A percentile compares a stretch with the other conserved stretches of the same genome.
Evolutionary conservation across 2,329 filamentous ascomycete genomes (phyloP).

Genomic region (Neofusicoccum ribis): DNA sequence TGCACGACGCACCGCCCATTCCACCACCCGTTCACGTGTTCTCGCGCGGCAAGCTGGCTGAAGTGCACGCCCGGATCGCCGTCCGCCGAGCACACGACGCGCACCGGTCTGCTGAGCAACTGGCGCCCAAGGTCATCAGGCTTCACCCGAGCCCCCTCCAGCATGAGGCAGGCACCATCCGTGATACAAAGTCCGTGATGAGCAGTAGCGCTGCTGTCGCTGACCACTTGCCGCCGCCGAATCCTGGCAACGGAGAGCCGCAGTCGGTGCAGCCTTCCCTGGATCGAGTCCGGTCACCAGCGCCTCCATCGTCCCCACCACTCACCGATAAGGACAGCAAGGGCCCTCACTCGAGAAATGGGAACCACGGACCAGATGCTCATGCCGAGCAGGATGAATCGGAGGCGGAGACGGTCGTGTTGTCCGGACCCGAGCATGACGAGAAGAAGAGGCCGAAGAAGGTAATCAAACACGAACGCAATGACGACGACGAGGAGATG

Average conservation of each 20-base stretch:
- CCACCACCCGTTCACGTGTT: background rate
- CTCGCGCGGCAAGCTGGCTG: constrained; percentile 10
- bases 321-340: constrained; percentile 19
- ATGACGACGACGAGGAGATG: constrained; percentile 32
- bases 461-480: constrained; percentile 42
- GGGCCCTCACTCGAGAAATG: constrained; percentile 7
- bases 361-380: constrained; percentile 21
- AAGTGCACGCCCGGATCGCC: constrained; percentile 9
- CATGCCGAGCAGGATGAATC: constrained; percentile 43
- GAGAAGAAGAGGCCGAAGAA: constrained; percentile 26
- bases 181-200: constrained; percentile 21
- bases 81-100: constrained; percentile 17
- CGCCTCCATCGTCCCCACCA: constrained; percentile 16
- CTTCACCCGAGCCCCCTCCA: constrained; percentile 17
- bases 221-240: constrained; percentile 21
- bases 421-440: constrained; percentile 29
- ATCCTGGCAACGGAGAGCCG: constrained; percentile 21
- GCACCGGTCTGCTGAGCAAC: constrained; percentile 21
- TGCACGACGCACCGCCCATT: constrained; percentile 4
- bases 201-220: constrained; percentile 23
- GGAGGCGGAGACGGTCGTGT: constrained; percentile 53
- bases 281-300: constrained; percentile 15
- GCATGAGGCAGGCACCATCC: constrained; percentile 20
- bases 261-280: constrained; percentile 19
- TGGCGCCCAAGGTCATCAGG: constrained; percentile 17